phyloP scores from a whole-genome alignment of 202 grass and related monocot species.

The Sporobolus alterniflorus region DNA sequence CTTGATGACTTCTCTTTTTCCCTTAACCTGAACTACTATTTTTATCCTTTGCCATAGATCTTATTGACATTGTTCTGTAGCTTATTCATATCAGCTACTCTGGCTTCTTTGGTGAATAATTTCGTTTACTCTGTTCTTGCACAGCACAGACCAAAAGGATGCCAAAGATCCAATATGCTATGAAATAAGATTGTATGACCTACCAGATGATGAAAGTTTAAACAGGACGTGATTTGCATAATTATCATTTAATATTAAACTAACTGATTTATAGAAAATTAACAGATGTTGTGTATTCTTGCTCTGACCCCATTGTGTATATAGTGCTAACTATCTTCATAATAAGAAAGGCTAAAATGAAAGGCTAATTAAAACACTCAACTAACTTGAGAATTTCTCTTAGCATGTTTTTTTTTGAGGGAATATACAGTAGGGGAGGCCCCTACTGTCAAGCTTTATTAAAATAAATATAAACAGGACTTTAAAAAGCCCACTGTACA shows the following conservation, averaged over 20 bases:
- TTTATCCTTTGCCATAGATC: neutral
- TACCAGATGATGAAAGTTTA: neutral
- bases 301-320: neutral
- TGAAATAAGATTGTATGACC: neutral
- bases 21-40: conserved; percentile 3
- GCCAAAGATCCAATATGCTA: neutral
- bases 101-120: neutral
- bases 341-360: conserved; percentile 6
- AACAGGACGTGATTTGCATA: neutral
- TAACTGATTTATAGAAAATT: neutral
- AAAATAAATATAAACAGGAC: too few relatives aligned
- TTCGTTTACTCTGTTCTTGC: neutral
- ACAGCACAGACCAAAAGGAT: neutral
- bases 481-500: too few relatives aligned
- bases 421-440: too few relatives aligned
- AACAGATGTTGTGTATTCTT: neutral
- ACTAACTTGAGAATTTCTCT: neutral
- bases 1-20: conserved; percentile 3
- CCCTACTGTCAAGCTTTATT: too few relatives aligned
- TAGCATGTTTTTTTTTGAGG: neutral
- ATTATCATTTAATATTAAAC: neutral
- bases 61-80: neutral
- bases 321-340: neutral
- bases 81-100: conserved; percentile 3
- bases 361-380: conserved; percentile 34